Conservation (phyloP, 1,139 yeast genomes). For the Taiozyma sp. region DNA sequence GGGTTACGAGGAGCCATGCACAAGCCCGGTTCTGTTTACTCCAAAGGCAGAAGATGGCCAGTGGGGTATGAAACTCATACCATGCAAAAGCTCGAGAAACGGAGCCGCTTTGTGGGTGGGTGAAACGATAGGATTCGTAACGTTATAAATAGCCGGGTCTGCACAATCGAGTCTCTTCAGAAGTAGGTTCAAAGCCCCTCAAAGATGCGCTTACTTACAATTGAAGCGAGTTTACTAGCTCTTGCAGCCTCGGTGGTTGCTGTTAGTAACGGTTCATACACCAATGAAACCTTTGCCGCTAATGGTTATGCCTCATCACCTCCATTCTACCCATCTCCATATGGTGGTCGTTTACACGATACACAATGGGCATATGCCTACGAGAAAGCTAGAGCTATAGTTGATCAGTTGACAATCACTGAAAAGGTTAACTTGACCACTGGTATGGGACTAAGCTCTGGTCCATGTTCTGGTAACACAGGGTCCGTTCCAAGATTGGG, state of each 20-base stretch:
- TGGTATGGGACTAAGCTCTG: constrained; percentile 48
- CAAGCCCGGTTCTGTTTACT: neutral
- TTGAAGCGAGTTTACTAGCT: neutral
- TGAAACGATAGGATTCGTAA: too few species aligned
- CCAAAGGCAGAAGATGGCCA: neutral
- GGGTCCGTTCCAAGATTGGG: constrained; percentile 51
- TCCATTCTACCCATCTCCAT: constrained; percentile 13
- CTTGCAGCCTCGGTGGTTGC: neutral
- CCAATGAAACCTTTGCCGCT: neutral
- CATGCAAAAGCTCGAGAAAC: neutral
- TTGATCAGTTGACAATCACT: constrained; percentile 44
- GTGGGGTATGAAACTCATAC: neutral
- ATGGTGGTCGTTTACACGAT: constrained; percentile 10
- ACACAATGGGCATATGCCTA: constrained; percentile 48
- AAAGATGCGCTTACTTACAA: neutral
- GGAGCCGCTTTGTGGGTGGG: neutral
- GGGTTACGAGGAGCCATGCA: neutral
- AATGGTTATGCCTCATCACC: constrained; percentile 3
- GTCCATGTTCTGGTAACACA: constrained; percentile 59
- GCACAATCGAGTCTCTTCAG: neutral
- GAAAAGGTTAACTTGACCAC: constrained; percentile 59
- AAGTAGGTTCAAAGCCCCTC: neutral
- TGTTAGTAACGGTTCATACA: neutral
- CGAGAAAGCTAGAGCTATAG: constrained; percentile 43
- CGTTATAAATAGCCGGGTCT: neutral